Conservation (phyloP, 2,329 filamentous ascomycete genomes). For the Ophiocordyceps sinensis region DNA sequence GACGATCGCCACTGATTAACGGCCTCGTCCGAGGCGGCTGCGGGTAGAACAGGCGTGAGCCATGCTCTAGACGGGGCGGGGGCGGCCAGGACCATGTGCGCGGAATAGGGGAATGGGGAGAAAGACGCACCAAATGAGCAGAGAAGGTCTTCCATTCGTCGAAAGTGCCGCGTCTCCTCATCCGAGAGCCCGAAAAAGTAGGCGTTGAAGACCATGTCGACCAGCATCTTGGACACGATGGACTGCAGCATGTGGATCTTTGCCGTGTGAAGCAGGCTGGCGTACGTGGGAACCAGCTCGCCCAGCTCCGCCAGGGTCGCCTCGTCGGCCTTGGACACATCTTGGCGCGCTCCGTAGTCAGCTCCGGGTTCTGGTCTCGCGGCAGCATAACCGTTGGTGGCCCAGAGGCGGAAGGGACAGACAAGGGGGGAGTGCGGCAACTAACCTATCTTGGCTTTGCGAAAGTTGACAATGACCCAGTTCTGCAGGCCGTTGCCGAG, state of each 20-base stretch:
- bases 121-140: constrained; percentile 20
- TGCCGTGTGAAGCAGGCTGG: constrained; percentile 34
- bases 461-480: constrained; percentile 58
- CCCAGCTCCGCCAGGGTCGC: constrained; percentile 26
- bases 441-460: constrained; percentile 43
- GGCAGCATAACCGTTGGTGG: neutral
- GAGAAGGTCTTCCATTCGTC: constrained; percentile 32
- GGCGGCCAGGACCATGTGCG: neutral
- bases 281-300: constrained; percentile 42
- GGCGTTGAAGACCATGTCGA: constrained; percentile 44
- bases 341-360: constrained; percentile 14
- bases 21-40: constrained; percentile 30
- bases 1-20: constrained; percentile 53
- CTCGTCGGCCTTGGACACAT: constrained; percentile 26
- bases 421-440: neutral
- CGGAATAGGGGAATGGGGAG: neutral
- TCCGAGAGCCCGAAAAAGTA: constrained; percentile 49
- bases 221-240: constrained; percentile 42
- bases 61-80: too few relatives aligned
- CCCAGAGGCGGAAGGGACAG: neutral
- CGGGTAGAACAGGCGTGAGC: neutral
- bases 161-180: constrained; percentile 35
- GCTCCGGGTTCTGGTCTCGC: neutral
- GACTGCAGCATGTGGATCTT: constrained; percentile 52
- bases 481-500: constrained; percentile 57